These are phyloP conservation scores for Penicillium italicum DNA, from an alignment of 2,329 filamentous ascomycete species.

Conservation along the genomic window DNA sequence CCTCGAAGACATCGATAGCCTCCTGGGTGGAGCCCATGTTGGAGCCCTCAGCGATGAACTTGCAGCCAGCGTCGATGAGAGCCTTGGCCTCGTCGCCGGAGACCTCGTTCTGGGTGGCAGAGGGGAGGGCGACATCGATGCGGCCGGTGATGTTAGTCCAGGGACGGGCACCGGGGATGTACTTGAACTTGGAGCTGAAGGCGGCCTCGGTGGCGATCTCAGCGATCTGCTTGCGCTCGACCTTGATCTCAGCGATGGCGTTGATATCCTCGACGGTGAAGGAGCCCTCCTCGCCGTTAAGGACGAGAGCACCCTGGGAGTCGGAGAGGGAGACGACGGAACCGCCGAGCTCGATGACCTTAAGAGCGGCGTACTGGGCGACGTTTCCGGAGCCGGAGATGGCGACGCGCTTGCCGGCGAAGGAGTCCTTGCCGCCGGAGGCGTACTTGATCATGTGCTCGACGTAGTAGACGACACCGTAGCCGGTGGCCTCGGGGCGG, in stretches of 20 bases:
- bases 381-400: constrained; percentile 98
- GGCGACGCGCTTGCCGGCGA: constrained; percentile 87
- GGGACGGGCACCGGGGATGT: constrained; percentile 80
- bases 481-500: constrained; percentile 93
- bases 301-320: constrained; percentile 79
- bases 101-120: constrained; percentile 97
- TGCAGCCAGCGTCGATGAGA: constrained; percentile 70
- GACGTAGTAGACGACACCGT: constrained; percentile 94
- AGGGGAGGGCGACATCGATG: constrained; percentile 88
- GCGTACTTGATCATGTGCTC: constrained; percentile 92
- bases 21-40: constrained; percentile 99
- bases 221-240: constrained; percentile 77
- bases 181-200: constrained; percentile 68
- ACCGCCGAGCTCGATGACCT: constrained; percentile 92
- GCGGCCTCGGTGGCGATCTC: constrained; percentile 59
- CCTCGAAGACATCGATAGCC: constrained; percentile 90
- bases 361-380: constrained; percentile 93
- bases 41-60: constrained; percentile 91
- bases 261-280: constrained; percentile 78
- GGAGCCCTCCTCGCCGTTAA: constrained; percentile 60
- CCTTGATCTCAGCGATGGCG: constrained; percentile 79
- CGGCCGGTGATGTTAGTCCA: constrained; percentile 80
- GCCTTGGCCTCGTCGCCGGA: constrained; percentile 82
- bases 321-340: constrained; percentile 91
- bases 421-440: constrained; percentile 70